Conservation (phyloP, 495 filamentous ascomycete species). For the Aspergillus mulundensis region DNA sequence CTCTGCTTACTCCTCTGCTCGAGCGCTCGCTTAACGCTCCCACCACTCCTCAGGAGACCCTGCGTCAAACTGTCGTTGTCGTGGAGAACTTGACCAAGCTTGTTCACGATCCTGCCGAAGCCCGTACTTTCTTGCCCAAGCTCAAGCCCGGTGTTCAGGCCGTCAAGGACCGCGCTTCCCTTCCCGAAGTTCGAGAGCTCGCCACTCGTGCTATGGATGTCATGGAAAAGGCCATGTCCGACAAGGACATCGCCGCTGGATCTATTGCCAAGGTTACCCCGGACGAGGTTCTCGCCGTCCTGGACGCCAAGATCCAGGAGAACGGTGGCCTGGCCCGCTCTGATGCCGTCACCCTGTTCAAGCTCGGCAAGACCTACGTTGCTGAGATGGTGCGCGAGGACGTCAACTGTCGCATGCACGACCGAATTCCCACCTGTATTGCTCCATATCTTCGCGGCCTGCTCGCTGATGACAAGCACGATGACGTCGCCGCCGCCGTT, state of each 20-base stretch:
- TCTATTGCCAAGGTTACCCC: slow-evolving; percentile 65
- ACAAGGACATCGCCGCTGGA: slow-evolving; percentile 51
- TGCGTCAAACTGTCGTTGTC: slow-evolving; percentile 95
- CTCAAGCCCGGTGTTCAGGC: slow-evolving; percentile 89
- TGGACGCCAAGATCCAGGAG: slow-evolving; percentile 71
- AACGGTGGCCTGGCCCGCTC: slow-evolving; percentile 56
- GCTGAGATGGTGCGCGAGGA: slow-evolving; percentile 85
- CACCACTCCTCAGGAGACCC: slow-evolving; percentile 84
- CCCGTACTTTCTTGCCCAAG: slow-evolving; percentile 92
- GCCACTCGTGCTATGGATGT: slow-evolving; percentile 76
- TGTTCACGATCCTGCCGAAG: slow-evolving; percentile 95
- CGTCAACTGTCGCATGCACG: slow-evolving; percentile 74
- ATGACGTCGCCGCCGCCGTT: slow-evolving; percentile 60
- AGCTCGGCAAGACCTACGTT: slow-evolving; percentile 68
- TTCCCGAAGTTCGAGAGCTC: slow-evolving; percentile 91
- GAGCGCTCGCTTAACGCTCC: slow-evolving; percentile 90
- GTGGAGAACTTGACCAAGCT: slow-evolving; percentile 98
- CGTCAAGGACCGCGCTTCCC: slow-evolving; percentile 80
- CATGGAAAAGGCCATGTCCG: slow-evolving; percentile 91
- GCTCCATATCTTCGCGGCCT: slow-evolving; percentile 72
- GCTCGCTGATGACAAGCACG: slow-evolving; percentile 53
- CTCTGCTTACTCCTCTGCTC: slow-evolving; percentile 92
- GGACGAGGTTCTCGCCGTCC: slow-evolving; percentile 70
- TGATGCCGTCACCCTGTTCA: slow-evolving; percentile 60
- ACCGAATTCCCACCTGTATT: slow-evolving; percentile 63